Evolutionary conservation across 371 early-diverging fungal genomes (phyloP), one percentile per base, ranked within the genome.

Genomic region (Phascolomyces articulosus): DNA sequence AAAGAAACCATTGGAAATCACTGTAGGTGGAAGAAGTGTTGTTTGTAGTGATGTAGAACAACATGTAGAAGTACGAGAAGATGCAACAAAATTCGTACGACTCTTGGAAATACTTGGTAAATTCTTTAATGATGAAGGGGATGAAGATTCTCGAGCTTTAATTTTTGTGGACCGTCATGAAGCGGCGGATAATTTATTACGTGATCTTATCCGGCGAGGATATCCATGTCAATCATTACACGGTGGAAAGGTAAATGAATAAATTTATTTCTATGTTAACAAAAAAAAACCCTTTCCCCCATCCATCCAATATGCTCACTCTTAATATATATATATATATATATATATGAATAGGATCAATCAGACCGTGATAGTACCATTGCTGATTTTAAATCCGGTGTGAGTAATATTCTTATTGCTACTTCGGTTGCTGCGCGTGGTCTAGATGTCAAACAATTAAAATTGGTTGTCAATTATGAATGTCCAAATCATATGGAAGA

Each of bases 391-490:
- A 98, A 99, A 70, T 84, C 89, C 1, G 96, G 96, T 8, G 87
- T 87, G 6, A 88, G 88, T 41, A 91, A 90, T 58, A 88, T 99
- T 47, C 77, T 99, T 57, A 94, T 99, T 76, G 99, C 99, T 2
- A 99, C 99, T 0, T 96, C 97, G n/a, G 97, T 99, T 3, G 99
- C 98, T n/a, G 97, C 99, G 1, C 93, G 99, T 71, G 99, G 99
- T 21, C 76, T 99, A 55, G 99, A 99, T 77, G 99, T 99, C 40
- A 96, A 98, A 68, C 91, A 95, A 20, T 85, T 99, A 3, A 97
- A 93, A 40, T 74, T 97, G 13, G 99, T 99, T 1, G 87, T 99
- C 60, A 99, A 99, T 70, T 99, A 93, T 68, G 99, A 99, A 64
- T 95, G 97, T 66, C 99, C 99, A 4, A 97, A 99, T 75, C 96